Conservation (phyloP, 202 grass and related monocot species). For the Panicum virgatum region DNA sequence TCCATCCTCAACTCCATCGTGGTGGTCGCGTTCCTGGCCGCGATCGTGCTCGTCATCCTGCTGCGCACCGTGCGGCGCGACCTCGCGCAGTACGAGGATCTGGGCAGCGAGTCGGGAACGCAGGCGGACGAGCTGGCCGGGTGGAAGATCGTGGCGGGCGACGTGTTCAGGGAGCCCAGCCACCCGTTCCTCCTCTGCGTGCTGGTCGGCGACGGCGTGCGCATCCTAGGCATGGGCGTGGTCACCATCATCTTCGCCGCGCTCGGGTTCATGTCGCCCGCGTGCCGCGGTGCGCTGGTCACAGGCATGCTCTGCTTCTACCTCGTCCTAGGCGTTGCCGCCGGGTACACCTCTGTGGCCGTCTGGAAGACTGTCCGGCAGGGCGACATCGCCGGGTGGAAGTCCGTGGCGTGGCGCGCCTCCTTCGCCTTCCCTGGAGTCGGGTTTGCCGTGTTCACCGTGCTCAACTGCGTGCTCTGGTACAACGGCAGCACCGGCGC, state of each 20-base stretch:
- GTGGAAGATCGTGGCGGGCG: slow-evolving; percentile 46
- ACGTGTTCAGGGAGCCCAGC: slow-evolving; percentile 44
- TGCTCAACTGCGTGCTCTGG: slow-evolving; percentile 56
- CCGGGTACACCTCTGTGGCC: slow-evolving; percentile 39
- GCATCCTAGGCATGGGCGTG: slow-evolving; percentile 46
- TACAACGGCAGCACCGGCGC: slow-evolving; percentile 54
- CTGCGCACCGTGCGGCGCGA: slow-evolving; percentile 55
- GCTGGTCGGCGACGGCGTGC: slow-evolving; percentile 47
- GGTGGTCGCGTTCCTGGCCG: slow-evolving; percentile 49
- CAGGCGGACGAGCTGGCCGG: slow-evolving; percentile 28
- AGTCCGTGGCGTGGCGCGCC: slow-evolving; percentile 29
- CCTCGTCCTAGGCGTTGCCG: slow-evolving; percentile 32
- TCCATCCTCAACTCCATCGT: slow-evolving; percentile 62
- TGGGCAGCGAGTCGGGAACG: not conserved
- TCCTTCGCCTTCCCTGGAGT: slow-evolving; percentile 35
- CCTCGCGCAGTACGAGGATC: slow-evolving; percentile 48
- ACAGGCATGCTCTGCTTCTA: slow-evolving; percentile 56
- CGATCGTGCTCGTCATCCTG: slow-evolving; percentile 50
- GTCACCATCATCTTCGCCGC: slow-evolving; percentile 58
- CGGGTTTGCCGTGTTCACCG: slow-evolving; percentile 29
- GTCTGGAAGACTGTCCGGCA: slow-evolving; percentile 41
- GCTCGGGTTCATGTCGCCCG: slow-evolving; percentile 63
- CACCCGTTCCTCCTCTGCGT: slow-evolving; percentile 49
- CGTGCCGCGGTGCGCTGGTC: slow-evolving; percentile 41
- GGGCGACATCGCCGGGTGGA: slow-evolving; percentile 39